Evolutionary conservation across 2,329 filamentous ascomycete genomes (phyloP), one percentile per base, ranked within the genome.

Genomic region (Sclerotinia glacialis): DNA sequence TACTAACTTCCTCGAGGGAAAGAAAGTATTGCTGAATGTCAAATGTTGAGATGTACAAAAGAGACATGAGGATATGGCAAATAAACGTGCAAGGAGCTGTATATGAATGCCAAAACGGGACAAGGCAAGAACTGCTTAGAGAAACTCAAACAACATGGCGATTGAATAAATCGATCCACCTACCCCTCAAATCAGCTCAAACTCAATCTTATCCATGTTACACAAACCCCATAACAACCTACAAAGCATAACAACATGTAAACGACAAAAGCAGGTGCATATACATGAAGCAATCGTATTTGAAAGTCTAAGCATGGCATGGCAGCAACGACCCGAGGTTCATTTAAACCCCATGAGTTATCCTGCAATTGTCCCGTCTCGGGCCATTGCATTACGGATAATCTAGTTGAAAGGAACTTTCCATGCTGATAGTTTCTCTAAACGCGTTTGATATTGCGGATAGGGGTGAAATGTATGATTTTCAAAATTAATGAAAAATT

Each of bases 221-320:
- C 26, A 47, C 26, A 47, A 18, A 23, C 26, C 12, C 16, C 9
- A 42, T 23, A 16, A 7, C 6, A 23, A 34, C 6, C 42, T 47
- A 18, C 26, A 59, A 16, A 59, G 26, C 21, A 59, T 4, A n/a
- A 59, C 18, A 28, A 59, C 12, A 46, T 47, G 9, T n/a, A 28
- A 59, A 46, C 6, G 40, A 46, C 40, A n/a, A n/a, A 59, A 59
- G 11, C 23, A 59, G 40, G 23, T 59, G 26, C 42, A 59, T 59
- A 16, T 34, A 34, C 56, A 47, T 47, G 16, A 31, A 58, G 55
- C 55, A 28, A 42, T 44, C n/a, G 26, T 18, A 42, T 56, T 23
- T 42, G 14, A 58, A 44, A n/a, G 2, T 31, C 9, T 16, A 31
- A 7, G 26, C 11, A 46, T 46, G 9, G 55, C 28, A 46, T 46